Percentiles rank a stretch among this genome's conserved stretches.
These are phyloP conservation scores for Auricularia sp. DNA, from an alignment of 768 basidiomycete species.

Conservation along the genomic window DNA sequence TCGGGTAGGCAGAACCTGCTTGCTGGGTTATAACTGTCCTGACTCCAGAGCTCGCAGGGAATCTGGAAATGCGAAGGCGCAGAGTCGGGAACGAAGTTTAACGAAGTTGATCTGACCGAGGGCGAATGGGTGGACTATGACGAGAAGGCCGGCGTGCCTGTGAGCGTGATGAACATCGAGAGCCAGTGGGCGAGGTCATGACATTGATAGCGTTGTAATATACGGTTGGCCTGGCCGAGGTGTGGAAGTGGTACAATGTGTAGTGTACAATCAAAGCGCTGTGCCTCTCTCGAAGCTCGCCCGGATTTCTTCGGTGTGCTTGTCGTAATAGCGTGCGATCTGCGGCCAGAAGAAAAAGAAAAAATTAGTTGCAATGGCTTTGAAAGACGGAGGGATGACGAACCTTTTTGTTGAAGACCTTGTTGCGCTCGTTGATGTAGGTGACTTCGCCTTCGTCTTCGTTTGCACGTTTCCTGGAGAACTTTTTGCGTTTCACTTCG, in stretches of 20 bases:
- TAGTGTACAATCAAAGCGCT: slow-evolving; percentile 44
- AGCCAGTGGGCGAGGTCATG: slow-evolving; percentile 61
- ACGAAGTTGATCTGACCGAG: slow-evolving; percentile 55
- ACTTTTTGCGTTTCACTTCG: slow-evolving; percentile 82
- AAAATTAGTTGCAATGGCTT: no score
- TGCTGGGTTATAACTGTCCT: slow-evolving; percentile 3
- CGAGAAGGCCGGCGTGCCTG: slow-evolving; percentile 66
- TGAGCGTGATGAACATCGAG: slow-evolving; percentile 58
- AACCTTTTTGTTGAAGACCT: slow-evolving; percentile 97
- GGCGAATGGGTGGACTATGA: slow-evolving; percentile 85
- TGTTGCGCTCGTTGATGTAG: slow-evolving; percentile 97
- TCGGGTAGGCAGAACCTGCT: slow-evolving; percentile 9
- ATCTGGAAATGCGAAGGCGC: slow-evolving; percentile 65
- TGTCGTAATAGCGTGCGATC: slow-evolving; percentile 94
- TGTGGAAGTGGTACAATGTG: neutral
- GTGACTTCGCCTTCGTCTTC: slow-evolving; percentile 95
- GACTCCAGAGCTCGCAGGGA: slow-evolving; percentile 37
- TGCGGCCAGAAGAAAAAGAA: slow-evolving; percentile 19
- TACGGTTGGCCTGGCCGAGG: neutral
- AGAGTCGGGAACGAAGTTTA: slow-evolving; percentile 45
- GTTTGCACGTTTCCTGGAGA: slow-evolving; percentile 80
- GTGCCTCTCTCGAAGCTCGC: slow-evolving; percentile 98
- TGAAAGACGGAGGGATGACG: slow-evolving; percentile 4
- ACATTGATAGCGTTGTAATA: slow-evolving; percentile 5
- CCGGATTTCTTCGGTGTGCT: slow-evolving; percentile 91